Conservation (phyloP, 495 filamentous ascomycete species). For the Podospora anserina region DNA sequence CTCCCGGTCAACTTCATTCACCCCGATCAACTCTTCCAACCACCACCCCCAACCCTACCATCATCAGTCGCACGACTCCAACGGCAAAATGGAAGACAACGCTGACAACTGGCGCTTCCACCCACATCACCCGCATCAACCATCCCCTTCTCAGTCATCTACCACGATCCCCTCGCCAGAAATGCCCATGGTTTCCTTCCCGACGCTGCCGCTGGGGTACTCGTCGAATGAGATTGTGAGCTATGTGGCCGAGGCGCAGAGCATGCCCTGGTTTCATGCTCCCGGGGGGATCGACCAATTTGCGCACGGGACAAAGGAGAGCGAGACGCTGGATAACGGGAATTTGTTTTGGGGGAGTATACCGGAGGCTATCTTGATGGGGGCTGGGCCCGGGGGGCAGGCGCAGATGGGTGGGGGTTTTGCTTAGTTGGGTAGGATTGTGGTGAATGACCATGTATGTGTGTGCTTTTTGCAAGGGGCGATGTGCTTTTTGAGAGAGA, state of each 20-base stretch:
- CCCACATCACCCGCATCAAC: conserved; percentile 9
- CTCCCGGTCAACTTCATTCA: conserved; percentile 43
- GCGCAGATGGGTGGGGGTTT: neutral
- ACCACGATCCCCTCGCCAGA: conserved; percentile 3
- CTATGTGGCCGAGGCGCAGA: conserved; percentile 33
- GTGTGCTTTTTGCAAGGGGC: too few species aligned
- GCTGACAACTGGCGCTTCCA: conserved; percentile 14
- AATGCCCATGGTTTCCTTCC: neutral
- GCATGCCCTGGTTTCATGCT: conserved; percentile 31
- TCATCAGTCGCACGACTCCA: conserved; percentile 4
- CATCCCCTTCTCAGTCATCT: conserved; percentile 11
- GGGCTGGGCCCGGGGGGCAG: neutral
- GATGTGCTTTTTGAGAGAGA: too few species aligned
- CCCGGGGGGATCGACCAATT: conserved; percentile 44
- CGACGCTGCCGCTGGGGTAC: conserved; percentile 22
- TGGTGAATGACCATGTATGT: too few species aligned
- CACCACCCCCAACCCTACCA: conserved; percentile 24
- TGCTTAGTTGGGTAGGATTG: too few species aligned
- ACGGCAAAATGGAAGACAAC: conserved; percentile 12
- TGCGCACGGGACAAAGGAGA: conserved; percentile 35
- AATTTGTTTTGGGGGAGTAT: conserved; percentile 30
- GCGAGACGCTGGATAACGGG: conserved; percentile 21
- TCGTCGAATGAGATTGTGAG: conserved; percentile 26
- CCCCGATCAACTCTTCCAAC: conserved; percentile 48
- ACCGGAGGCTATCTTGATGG: conserved; percentile 10